phyloP scores from a whole-genome alignment of 164 flowering plant species.

The Vitis riparia region DNA sequence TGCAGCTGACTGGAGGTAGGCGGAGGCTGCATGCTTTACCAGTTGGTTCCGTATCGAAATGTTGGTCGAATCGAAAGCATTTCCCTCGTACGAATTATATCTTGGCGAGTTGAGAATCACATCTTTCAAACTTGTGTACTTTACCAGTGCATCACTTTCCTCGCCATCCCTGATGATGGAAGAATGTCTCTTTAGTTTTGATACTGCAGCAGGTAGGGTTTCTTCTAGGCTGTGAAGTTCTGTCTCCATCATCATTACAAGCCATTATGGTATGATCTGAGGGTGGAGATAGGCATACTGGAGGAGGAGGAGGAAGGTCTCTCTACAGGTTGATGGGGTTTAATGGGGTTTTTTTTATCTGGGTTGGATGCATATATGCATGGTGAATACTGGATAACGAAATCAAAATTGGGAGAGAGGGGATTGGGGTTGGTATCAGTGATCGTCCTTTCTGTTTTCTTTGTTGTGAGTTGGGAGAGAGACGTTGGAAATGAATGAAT shows the following conservation, averaged over 20 bases:
- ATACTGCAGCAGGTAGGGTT: not conserved
- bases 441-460: too few relatives aligned
- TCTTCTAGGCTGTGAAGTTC: not conserved
- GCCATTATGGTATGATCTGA: too few relatives aligned
- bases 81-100: not conserved
- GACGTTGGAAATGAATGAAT: too few relatives aligned
- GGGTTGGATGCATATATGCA: too few relatives aligned
- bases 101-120: constrained; percentile 18
- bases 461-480: too few relatives aligned
- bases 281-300: too few relatives aligned
- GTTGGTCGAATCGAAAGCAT: constrained; percentile 25
- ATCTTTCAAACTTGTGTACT: constrained; percentile 58
- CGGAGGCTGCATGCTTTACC: constrained; percentile 69
- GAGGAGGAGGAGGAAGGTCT: too few relatives aligned
- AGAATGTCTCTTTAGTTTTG: not conserved
- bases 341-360: too few relatives aligned
- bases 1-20: constrained; percentile 56
- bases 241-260: not conserved
- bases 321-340: too few relatives aligned
- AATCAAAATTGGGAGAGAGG: too few relatives aligned
- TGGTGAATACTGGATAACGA: too few relatives aligned
- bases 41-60: constrained; percentile 49
- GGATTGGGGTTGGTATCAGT: too few relatives aligned
- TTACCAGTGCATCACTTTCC: constrained; percentile 8
- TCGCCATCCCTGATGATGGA: not conserved